These are phyloP conservation scores for Neurospora sp. DNA, from an alignment of 495 filamentous ascomycete species.

Conservation along the genomic window DNA sequence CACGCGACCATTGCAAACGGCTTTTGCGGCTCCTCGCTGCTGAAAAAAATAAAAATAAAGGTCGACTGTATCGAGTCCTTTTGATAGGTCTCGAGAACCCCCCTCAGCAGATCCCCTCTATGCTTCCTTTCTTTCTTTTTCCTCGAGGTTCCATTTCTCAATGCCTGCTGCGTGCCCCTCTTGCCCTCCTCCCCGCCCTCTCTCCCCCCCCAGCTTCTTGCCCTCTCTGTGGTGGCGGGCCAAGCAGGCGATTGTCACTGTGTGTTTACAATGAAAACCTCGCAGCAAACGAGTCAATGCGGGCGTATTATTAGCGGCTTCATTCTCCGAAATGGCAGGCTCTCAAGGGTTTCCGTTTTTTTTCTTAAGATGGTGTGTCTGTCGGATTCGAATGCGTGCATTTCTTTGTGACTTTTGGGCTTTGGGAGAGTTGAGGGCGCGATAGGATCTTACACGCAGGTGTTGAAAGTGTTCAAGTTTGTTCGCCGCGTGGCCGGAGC, in stretches of 20 bases:
- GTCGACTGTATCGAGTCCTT: background rate
- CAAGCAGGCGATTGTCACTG: background rate
- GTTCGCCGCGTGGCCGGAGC: background rate
- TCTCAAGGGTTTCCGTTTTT: background rate
- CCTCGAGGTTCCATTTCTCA: background rate
- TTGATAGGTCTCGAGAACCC: background rate
- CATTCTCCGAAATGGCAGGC: background rate
- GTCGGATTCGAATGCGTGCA: background rate
- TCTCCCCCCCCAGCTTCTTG: background rate
- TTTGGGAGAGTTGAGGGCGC: background rate
- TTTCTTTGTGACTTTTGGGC: background rate
- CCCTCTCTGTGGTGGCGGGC: background rate
- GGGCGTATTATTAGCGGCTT: background rate
- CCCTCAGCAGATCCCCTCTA: background rate
- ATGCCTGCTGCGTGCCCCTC: background rate
- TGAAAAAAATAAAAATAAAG: background rate
- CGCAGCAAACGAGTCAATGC: background rate
- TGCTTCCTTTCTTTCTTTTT: background rate
- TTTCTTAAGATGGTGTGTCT: background rate
- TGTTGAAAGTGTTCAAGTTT: background rate
- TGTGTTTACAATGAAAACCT: background rate
- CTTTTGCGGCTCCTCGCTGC: background rate
- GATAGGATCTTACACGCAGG: background rate
- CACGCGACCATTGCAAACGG: background rate
- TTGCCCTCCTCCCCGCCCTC: background rate